Evolutionary conservation across 768 basidiomycete species (phyloP), one percentile per base, ranked within the genome.

Genomic region (Pholiota microspora): DNA sequence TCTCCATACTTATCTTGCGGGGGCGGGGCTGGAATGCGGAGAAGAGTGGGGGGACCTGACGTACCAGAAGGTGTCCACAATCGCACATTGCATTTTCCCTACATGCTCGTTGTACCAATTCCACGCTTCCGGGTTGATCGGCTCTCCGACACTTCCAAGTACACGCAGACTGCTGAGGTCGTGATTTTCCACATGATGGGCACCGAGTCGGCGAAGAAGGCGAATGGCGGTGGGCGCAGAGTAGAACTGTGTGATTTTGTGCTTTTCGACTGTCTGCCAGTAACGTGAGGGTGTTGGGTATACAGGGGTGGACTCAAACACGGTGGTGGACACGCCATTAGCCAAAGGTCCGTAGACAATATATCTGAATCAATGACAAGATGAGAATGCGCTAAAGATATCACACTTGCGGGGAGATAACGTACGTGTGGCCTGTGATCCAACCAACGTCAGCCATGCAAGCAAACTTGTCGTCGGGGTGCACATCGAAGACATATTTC

Each of bases 361-460:
- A 75, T 98, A 92, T 12, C 84, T 85, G 58, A 15, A 27, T n/a
- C n/a, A n/a, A n/a, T 16, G 38, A 48, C 16, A 45, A 59, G 7
- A 49, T 38, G 48, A 29, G 40, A 42, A 21, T 28, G 31, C 54
- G 42, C 29, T 59, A 54, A 50, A 56, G 54, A 56, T 59, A 59
- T 13, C 42, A 21, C 34, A 10, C 27, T 55, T 25, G 38, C 46
- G 15, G 29, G 45, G 24, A 51, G 31, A 48, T 45, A 10, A 67
- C 76, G 53, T 62, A 91, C 73, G 90, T 91, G 73, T 97, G 94
- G 15, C 95, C 95, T 2, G 96, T 98, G 75, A 98, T 96, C 96
- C 96, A 98, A 63, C 96, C 96, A 49, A 99, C 81, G 67, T 99
- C 96, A 54, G 96, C 96, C 95, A 98, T 94, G 77, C 96, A 98